Evolutionary conservation across 306 rosid species (phyloP), one percentile per base, ranked within the genome.

Genomic region (Castanopsis chinensis): DNA sequence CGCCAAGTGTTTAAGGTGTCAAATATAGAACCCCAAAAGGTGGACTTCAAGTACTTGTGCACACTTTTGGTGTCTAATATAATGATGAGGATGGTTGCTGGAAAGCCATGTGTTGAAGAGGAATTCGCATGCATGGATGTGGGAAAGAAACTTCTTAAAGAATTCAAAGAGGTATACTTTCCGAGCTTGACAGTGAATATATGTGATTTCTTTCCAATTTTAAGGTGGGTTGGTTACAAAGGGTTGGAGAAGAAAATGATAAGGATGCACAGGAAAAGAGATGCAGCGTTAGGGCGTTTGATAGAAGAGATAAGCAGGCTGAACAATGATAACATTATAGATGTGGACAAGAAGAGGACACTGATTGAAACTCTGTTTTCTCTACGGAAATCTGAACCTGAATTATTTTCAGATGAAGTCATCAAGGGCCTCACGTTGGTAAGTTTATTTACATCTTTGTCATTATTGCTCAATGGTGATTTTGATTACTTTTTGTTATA

Each of bases 151-250:
- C 71, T 52, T 3, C 84, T 76, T 9, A 3, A 30, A 67, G 57
- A 75, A 1, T 57, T 85, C 52, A 72, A 57, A 32, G 84, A 74
- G 21, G 37, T 10, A 23, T 64, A 43, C 28, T 61, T 49, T 18
- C 0, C 41, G 0, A 53, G 60, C 17, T 18, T n/a, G 61, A 49
- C 14, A 17, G 5, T 81, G 56, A 77, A 69, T 45, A 56, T 77
- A 43, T 81, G 80, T 72, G 85, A 86, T 45, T 86, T 71, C 23
- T 45, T 86, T 8, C 85, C 87, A 3, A 45, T 81, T 13, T 19
- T 80, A 43, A 51, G 56, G 54, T 83, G 75, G 89, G 4, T 78
- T 60, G 89, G 79, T 58, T 76, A 73, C 18, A 70, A 69, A 53
- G 85, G 85, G 14, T 1, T 32, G 21, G 67, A 83, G 57, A 83